phyloP scores from a whole-genome alignment of 192 early-diverging fungal species.

The Coemansia sp. region DNA sequence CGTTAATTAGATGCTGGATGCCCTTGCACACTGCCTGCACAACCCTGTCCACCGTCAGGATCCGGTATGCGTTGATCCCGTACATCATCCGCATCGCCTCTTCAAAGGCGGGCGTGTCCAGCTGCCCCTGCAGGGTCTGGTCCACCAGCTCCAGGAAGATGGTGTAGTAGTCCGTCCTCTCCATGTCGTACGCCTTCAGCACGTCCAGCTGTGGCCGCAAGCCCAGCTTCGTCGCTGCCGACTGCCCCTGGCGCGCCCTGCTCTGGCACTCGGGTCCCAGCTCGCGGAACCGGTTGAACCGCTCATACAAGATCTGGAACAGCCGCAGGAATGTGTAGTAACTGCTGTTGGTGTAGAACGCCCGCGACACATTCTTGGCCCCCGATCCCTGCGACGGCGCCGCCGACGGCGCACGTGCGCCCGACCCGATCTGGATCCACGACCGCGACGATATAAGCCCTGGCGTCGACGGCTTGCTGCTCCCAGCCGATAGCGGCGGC shows the following conservation, averaged over 20 bases:
- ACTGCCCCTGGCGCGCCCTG: slow-evolving; percentile 25
- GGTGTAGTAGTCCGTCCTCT: slow-evolving; percentile 67
- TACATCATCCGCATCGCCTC: slow-evolving; percentile 81
- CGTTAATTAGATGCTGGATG: slow-evolving; percentile 61
- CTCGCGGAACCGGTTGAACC: slow-evolving; percentile 75
- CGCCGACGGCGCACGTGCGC: slow-evolving; percentile 19
- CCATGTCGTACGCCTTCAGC: slow-evolving; percentile 55
- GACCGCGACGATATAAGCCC: slow-evolving; percentile 49
- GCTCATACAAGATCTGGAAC: slow-evolving; percentile 78
- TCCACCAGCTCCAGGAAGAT: slow-evolving; percentile 68
- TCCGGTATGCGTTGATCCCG: slow-evolving; percentile 80
- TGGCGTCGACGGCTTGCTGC: slow-evolving; percentile 48
- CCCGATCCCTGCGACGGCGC: not conserved
- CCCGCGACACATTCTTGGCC: slow-evolving; percentile 46
- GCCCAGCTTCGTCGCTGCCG: slow-evolving; percentile 42
- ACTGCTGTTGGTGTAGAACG: slow-evolving; percentile 81
- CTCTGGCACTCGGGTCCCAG: slow-evolving; percentile 54
- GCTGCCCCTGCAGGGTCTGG: slow-evolving; percentile 72
- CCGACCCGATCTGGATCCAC: slow-evolving; percentile 42
- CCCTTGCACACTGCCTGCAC: slow-evolving; percentile 77
- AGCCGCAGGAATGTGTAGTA: slow-evolving; percentile 89
- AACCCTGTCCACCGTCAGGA: slow-evolving; percentile 88
- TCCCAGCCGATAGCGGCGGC: slow-evolving; percentile 10
- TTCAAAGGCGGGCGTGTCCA: slow-evolving; percentile 80
- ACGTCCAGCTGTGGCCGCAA: slow-evolving; percentile 45